Evolutionary conservation across 805 yeast species (phyloP).

Genomic region (Isabelozyma rhagii): DNA sequence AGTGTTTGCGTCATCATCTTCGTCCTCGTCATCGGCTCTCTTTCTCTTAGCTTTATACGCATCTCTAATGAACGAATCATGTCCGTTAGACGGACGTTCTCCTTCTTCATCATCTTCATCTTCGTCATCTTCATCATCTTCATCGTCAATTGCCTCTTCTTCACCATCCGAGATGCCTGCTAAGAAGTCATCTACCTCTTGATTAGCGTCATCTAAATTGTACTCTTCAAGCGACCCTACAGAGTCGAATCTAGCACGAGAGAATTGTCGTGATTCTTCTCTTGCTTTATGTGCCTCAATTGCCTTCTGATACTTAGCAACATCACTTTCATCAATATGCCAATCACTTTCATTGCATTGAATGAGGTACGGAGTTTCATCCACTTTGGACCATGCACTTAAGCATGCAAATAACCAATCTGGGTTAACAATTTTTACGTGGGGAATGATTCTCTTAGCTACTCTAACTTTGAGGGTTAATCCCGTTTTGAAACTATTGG

Average conservation of each 20-base stretch:
- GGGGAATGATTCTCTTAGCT: constrained; percentile 62
- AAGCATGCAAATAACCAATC: constrained; percentile 91
- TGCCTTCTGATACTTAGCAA: constrained; percentile 37
- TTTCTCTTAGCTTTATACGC: not conserved
- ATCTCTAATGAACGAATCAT: constrained; percentile 1
- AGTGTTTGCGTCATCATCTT: constrained; percentile 5
- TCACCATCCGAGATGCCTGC: constrained; percentile 43
- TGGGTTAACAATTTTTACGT: constrained; percentile 77
- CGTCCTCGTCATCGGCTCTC: constrained; percentile 2
- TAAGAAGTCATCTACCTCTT: constrained; percentile 47
- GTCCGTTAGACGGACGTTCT: not conserved
- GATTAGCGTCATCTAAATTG: constrained; percentile 40
- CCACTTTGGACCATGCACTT: constrained; percentile 70
- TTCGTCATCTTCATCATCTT: constrained; percentile 21
- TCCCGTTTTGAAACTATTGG: constrained; percentile 24
- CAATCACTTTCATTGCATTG: constrained; percentile 46
- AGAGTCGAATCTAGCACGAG: constrained; percentile 32
- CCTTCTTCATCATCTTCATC: constrained; percentile 11
- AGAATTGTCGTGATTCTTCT: constrained; percentile 6
- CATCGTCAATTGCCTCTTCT: constrained; percentile 23
- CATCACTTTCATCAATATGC: constrained; percentile 43
- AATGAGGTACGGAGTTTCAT: constrained; percentile 58
- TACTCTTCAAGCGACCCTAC: constrained; percentile 30
- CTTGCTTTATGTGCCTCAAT: constrained; percentile 18
- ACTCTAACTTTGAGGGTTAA: constrained; percentile 78